These are phyloP conservation scores for Drechmeria coniospora DNA, from an alignment of 2,329 filamentous ascomycete species.

Conservation along the genomic window DNA sequence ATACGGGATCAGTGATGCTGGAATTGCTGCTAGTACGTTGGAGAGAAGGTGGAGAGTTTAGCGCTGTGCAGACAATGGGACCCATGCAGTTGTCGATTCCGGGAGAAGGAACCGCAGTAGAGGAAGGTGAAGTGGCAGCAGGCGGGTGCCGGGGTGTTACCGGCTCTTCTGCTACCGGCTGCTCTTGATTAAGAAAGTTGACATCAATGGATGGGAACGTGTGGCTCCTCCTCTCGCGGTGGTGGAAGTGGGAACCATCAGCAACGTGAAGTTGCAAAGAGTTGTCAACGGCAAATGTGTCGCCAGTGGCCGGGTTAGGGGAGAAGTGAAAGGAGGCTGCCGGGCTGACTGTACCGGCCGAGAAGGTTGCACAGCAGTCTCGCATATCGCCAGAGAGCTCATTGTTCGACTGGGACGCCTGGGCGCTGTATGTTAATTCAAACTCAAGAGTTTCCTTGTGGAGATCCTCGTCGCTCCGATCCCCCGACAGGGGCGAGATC, in stretches of 20 bases:
- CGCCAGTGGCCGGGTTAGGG: constrained; percentile 53
- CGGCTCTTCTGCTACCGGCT: constrained; percentile 19
- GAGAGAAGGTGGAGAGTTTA: constrained; percentile 21
- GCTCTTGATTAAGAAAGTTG: constrained; percentile 33
- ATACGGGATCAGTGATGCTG: constrained; percentile 14
- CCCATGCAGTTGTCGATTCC: constrained; percentile 27
- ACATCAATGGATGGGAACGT: constrained; percentile 65
- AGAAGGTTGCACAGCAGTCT: constrained; percentile 39
- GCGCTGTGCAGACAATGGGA: constrained; percentile 28
- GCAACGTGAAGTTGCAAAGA: constrained; percentile 18
- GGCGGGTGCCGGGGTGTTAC: constrained; percentile 34
- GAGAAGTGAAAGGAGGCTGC: constrained; percentile 61
- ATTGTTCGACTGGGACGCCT: constrained; percentile 19
- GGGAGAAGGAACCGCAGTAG: constrained; percentile 37
- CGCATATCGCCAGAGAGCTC: constrained; percentile 16
- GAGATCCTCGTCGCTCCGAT: constrained; percentile 53
- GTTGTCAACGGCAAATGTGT: constrained; percentile 38
- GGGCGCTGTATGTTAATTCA: constrained; percentile 17
- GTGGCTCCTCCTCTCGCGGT: constrained; percentile 59
- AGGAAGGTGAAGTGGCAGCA: constrained; percentile 28
- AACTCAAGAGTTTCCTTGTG: constrained; percentile 28
- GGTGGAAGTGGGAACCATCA: constrained; percentile 40
- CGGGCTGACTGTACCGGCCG: constrained; percentile 56
- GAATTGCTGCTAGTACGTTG: constrained; percentile 20
- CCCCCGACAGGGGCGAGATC: constrained; percentile 52